Evolutionary conservation across 202 grass and related monocot genomes (phyloP).

Genomic region (Schoenoplectus triqueter): DNA sequence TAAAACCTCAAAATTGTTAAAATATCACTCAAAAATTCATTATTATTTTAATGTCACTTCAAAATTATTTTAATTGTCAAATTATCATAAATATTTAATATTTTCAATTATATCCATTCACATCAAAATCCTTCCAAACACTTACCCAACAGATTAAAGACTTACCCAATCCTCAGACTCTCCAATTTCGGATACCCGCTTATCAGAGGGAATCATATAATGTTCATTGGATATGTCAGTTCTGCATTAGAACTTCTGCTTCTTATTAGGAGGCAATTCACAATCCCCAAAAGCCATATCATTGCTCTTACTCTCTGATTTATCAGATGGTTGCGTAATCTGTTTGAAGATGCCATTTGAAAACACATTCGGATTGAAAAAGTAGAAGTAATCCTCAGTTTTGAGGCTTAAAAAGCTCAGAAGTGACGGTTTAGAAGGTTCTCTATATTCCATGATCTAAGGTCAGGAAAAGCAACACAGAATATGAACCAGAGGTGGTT

Average conservation of each 20-base stretch:
- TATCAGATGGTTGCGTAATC: conserved; percentile 20
- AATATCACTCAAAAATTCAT: no score
- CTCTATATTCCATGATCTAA: conserved; percentile 36
- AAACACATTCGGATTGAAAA: conserved; percentile 14
- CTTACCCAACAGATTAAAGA: not conserved
- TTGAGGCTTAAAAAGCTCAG: conserved; percentile 35
- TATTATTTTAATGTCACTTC: no score
- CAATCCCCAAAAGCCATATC: not conserved
- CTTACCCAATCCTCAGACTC: conserved; percentile 16
- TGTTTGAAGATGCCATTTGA: conserved; percentile 23
- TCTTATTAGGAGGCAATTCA: conserved; percentile 26
- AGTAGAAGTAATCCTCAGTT: conserved; percentile 27
- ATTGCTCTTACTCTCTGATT: not conserved
- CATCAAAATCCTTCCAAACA: conserved; percentile 8
- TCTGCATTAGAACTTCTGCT: conserved; percentile 21
- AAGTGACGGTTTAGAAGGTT: conserved; percentile 4
- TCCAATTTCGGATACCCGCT: conserved; percentile 2
- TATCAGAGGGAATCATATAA: not conserved
- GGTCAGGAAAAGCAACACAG: not conserved
- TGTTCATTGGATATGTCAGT: not conserved
- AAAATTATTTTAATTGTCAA: no score
- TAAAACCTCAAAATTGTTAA: no score
- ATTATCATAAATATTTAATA: no score
- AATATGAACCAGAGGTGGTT: not conserved
- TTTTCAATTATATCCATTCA: not conserved